Percentiles rank a stretch among this genome's conserved stretches.
Evolutionary conservation across 495 filamentous ascomycete species (phyloP).

Genomic region (Aspergillus funiculosus): DNA sequence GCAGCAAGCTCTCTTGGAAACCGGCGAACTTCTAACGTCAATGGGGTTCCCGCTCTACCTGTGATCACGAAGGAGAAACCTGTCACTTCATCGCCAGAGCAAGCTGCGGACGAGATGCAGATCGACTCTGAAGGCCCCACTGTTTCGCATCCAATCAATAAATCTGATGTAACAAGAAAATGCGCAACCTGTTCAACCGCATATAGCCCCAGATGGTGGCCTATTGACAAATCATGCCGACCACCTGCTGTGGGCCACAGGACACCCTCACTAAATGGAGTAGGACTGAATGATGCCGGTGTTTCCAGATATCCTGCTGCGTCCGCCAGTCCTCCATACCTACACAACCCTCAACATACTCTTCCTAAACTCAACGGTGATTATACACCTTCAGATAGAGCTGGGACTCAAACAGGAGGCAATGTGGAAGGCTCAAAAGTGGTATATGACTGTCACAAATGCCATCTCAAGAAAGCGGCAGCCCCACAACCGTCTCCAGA

Average conservation of each 20-base stretch:
- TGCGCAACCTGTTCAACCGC: slow-evolving; percentile 37
- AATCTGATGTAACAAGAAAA: slow-evolving; percentile 23
- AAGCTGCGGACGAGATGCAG: slow-evolving; percentile 31
- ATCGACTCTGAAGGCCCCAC: slow-evolving; percentile 31
- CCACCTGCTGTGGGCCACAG: slow-evolving; percentile 16
- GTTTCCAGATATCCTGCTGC: slow-evolving; percentile 13
- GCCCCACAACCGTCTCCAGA: slow-evolving; percentile 34
- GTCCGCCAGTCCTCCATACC: slow-evolving; percentile 26
- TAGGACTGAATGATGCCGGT: slow-evolving; percentile 18
- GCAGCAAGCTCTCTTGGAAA: slow-evolving; percentile 20
- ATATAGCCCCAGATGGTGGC: slow-evolving; percentile 44
- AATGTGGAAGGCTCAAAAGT: slow-evolving; percentile 12
- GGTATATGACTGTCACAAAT: slow-evolving; percentile 48
- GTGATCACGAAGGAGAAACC: slow-evolving; percentile 29
- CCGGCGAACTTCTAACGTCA: slow-evolving; percentile 38
- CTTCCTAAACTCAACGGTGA: slow-evolving; percentile 33
- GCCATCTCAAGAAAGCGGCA: slow-evolving; percentile 40
- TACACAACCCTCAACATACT: slow-evolving; percentile 21
- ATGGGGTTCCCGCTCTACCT: slow-evolving; percentile 21
- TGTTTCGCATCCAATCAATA: slow-evolving; percentile 15
- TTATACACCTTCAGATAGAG: slow-evolving; percentile 10
- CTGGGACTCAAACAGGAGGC: slow-evolving; percentile 9
- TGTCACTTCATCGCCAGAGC: slow-evolving; percentile 24
- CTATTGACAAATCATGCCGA: slow-evolving; percentile 25
- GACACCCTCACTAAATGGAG: slow-evolving; percentile 31